Evolutionary conservation across 495 filamentous ascomycete species (phyloP).

Genomic region (Xylaria longipes): DNA sequence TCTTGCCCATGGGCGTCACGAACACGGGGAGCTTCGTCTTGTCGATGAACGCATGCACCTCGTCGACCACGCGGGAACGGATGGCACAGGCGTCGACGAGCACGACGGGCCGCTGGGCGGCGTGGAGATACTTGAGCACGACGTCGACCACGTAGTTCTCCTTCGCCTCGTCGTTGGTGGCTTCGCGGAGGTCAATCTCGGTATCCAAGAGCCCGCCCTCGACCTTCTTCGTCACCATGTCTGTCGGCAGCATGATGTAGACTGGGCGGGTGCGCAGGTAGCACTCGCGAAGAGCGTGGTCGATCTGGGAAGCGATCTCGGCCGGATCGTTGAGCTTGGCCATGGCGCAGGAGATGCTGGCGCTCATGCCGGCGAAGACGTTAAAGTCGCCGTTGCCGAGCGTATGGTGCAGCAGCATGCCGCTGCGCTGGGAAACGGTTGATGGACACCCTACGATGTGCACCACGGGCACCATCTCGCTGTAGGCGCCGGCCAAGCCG

Average conservation of each 20-base stretch:
- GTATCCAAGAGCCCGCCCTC: conserved; percentile 71
- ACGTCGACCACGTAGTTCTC: conserved; percentile 87
- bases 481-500: conserved; percentile 72
- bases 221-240: conserved; percentile 82
- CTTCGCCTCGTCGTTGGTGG: conserved; percentile 70
- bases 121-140: conserved; percentile 76
- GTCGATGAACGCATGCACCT: conserved; percentile 78
- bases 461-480: conserved; percentile 77
- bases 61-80: conserved; percentile 75
- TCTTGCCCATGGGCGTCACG: conserved; percentile 92
- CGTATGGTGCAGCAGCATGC: conserved; percentile 87
- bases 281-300: conserved; percentile 80
- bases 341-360: conserved; percentile 70
- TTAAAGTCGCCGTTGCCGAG: conserved; percentile 90
- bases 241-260: conserved; percentile 85
- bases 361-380: conserved; percentile 82
- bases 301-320: conserved; percentile 76
- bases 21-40: conserved; percentile 82
- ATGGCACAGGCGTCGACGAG: conserved; percentile 92
- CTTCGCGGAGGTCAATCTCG: conserved; percentile 69
- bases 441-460: conserved; percentile 81
- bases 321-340: conserved; percentile 71
- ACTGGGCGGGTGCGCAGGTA: conserved; percentile 76
- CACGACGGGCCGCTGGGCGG: conserved; percentile 78
- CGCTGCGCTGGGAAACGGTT: conserved; percentile 63